Evolutionary conservation across 1,284 basidiomycete species (phyloP), one percentile per base, ranked within the genome.

Genomic region (Marasmius oreades): DNA sequence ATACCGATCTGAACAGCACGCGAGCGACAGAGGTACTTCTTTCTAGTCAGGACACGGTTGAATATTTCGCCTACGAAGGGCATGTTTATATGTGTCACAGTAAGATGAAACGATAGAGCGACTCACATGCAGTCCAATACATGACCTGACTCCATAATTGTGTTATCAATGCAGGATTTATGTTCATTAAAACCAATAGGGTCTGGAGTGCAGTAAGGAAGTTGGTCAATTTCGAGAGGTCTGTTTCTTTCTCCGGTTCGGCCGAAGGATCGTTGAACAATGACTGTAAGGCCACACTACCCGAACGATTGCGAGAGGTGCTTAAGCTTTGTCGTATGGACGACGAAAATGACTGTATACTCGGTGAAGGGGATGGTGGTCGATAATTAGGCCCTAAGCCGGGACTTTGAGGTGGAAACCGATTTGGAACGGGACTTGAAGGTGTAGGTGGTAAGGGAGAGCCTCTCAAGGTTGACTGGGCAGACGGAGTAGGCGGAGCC

Each of bases 141-240:
- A 95, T 87, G 18, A 97, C 86, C 73, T 99, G 96, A 0, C 94
- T 96, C 82, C 95, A 95, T 45, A 94, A 80, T 69, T 99, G 96
- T 14, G 91, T 86, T 58, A 90, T 88, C 46, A 98, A 78, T 1
- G 84, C 88, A 10, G 96, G 95, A 67, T 98, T 98, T 62, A 98
- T 84, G 59, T 96, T 91, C 61, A 95, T 93, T 20, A 95, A 76
- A 48, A 88, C 85, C 11, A 99, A 78, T 31, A 98, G 74, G 16
- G 91, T 86, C 59, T 98, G 87, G 1, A 97, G 79, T n/a, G 92
- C 90, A 1, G 92, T 92, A 45, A 99, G 80, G 64, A 97, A 88
- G 1, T 88, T 80, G 18, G 88, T 91, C 57, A 98, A 73, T 50
- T 88, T 84, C 34, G 73, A 42, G 7, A 42, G 39, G 6, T 42